These are phyloP conservation scores for Debaryomyces subglobosus DNA, from an alignment of 1,139 yeast genomes.

Conservation along the genomic window DNA sequence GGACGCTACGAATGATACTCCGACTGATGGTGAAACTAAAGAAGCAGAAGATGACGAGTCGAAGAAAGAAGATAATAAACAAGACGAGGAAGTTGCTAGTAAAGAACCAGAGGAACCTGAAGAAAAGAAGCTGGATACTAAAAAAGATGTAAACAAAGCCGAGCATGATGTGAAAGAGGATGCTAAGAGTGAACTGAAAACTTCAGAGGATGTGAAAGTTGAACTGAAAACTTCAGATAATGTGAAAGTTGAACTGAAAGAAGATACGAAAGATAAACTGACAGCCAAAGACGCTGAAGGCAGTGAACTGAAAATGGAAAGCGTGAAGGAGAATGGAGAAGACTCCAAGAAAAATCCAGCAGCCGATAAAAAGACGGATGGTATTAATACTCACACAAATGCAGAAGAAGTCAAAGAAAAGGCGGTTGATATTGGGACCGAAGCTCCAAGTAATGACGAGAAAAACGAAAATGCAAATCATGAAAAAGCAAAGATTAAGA, in stretches of 20 bases:
- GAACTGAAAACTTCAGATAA: neutral
- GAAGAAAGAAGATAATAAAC: conserved; percentile 5
- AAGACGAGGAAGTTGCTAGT: conserved; percentile 13
- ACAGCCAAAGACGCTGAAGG: neutral
- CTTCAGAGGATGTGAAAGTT: neutral
- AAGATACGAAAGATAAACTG: neutral
- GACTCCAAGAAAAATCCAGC: neutral
- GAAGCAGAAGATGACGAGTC: conserved; percentile 14
- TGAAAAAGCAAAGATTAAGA: conserved; percentile 11
- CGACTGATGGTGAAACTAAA: conserved; percentile 13
- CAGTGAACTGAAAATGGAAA: neutral
- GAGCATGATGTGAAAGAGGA: neutral
- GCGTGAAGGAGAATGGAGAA: neutral
- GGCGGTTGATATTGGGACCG: conserved; percentile 11
- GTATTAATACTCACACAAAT: neutral
- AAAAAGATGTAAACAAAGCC: neutral
- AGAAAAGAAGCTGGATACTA: neutral
- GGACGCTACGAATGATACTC: neutral
- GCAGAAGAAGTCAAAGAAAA: conserved; percentile 18
- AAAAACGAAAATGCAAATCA: conserved; percentile 9
- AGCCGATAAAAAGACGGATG: conserved; percentile 1
- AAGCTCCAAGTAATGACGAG: conserved; percentile 11
- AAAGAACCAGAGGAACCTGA: conserved; percentile 9
- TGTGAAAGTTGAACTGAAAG: neutral
- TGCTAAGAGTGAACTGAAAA: too few relatives aligned